phyloP scores from a whole-genome alignment of 371 early-diverging fungal species.

The Synchytrium microbalum region DNA sequence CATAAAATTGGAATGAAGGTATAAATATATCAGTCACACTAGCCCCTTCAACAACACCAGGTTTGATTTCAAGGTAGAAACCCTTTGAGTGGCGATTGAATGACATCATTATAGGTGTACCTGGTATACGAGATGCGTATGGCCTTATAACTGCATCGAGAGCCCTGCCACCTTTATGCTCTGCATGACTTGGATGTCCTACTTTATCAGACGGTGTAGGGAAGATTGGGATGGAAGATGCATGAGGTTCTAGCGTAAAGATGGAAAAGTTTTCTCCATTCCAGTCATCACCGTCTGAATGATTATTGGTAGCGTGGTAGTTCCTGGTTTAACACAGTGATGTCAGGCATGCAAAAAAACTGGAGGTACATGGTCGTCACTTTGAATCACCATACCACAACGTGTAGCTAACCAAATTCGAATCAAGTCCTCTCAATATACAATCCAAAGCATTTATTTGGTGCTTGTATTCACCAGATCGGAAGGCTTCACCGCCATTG shows the following conservation, averaged over 20 bases:
- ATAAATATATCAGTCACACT: slow-evolving; percentile 56
- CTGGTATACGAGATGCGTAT: slow-evolving; percentile 71
- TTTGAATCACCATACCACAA: slow-evolving; percentile 82
- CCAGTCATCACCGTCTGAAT: slow-evolving; percentile 64
- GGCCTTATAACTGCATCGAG: slow-evolving; percentile 74
- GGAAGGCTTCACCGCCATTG: slow-evolving; percentile 44
- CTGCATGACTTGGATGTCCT: slow-evolving; percentile 24
- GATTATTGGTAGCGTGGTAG: background rate
- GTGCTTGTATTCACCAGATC: slow-evolving; percentile 56
- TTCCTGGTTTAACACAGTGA: too few species aligned
- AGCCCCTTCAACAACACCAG: background rate
- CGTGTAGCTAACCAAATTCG: slow-evolving; percentile 67
- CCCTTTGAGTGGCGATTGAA: slow-evolving; percentile 42
- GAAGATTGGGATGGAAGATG: too few species aligned
- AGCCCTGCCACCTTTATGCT: slow-evolving; percentile 69
- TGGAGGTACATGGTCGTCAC: too few species aligned
- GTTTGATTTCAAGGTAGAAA: background rate
- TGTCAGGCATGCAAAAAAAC: too few species aligned
- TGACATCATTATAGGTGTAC: slow-evolving; percentile 49
- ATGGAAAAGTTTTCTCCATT: slow-evolving; percentile 85
- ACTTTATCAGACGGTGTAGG: background rate
- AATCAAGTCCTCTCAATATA: slow-evolving; percentile 61
- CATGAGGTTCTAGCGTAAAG: slow-evolving; percentile 42
- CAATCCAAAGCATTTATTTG: slow-evolving; percentile 70
- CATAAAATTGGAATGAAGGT: slow-evolving; percentile 62